These are phyloP conservation scores for Fusarium sp. DNA, from an alignment of 2,329 filamentous ascomycete species.

Conservation along the genomic window DNA sequence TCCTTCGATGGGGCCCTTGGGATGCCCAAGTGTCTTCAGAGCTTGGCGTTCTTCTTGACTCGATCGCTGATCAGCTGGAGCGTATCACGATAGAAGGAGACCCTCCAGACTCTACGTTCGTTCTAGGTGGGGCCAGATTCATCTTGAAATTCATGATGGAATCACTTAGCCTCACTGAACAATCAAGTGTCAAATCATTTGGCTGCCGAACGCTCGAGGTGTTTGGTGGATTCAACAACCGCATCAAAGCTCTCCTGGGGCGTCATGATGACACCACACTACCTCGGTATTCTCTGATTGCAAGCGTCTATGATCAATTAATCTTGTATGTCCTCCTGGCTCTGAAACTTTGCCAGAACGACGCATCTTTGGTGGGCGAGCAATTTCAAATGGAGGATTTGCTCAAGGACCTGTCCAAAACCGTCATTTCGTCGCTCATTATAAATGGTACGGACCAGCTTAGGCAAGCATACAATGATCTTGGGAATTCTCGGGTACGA, in stretches of 20 bases:
- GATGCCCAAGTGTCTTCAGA: slow-evolving; percentile 70
- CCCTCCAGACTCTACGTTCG: slow-evolving; percentile 22
- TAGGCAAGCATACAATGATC: slow-evolving; percentile 58
- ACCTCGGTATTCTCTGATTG: slow-evolving; percentile 19
- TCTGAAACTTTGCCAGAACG: slow-evolving; percentile 58
- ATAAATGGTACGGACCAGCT: slow-evolving; percentile 57
- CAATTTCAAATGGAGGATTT: slow-evolving; percentile 61
- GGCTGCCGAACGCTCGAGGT: slow-evolving; percentile 57
- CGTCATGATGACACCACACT: not conserved
- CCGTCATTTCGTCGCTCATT: slow-evolving; percentile 55
- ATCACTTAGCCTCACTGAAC: slow-evolving; percentile 54
- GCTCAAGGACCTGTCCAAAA: slow-evolving; percentile 56
- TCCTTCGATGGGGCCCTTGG: slow-evolving; percentile 68
- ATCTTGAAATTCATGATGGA: slow-evolving; percentile 61
- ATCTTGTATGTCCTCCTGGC: slow-evolving; percentile 50
- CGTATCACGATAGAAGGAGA: not conserved
- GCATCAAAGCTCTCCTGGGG: slow-evolving; percentile 35
- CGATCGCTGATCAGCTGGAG: slow-evolving; percentile 62
- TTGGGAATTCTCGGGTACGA: slow-evolving; percentile 58
- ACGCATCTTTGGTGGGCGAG: slow-evolving; percentile 47
- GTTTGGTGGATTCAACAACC: slow-evolving; percentile 54
- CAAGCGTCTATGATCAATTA: slow-evolving; percentile 46
- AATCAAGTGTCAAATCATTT: slow-evolving; percentile 55
- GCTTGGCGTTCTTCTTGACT: slow-evolving; percentile 71
- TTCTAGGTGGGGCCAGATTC: slow-evolving; percentile 55